A percentile compares a stretch with the other conserved stretches of the same genome.
Conservation (phyloP, 345 rosid genomes). For the Cardiospermum halicacabum region DNA sequence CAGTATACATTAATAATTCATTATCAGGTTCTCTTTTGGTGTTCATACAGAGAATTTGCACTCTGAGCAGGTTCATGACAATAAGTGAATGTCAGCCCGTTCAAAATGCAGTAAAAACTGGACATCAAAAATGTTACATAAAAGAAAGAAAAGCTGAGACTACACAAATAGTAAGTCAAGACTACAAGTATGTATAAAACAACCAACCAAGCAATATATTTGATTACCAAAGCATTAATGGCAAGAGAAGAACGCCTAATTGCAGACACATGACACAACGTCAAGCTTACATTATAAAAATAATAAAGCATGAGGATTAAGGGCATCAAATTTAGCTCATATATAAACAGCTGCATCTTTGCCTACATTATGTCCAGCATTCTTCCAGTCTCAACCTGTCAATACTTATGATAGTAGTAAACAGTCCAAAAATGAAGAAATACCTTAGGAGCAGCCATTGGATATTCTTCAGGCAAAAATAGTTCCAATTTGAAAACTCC, state of each 20-base stretch:
- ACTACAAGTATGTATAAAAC: not conserved
- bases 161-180: not conserved
- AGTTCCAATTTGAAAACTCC: constrained; percentile 99
- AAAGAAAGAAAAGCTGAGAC: not conserved
- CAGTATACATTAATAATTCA: not conserved
- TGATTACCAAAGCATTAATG: not conserved
- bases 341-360: not conserved
- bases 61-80: not conserved
- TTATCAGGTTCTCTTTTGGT: not conserved
- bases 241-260: not conserved
- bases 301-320: not conserved
- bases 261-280: not conserved
- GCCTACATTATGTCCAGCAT: not conserved
- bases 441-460: constrained; percentile 99
- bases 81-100: not conserved
- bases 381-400: not conserved
- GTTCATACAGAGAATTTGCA: not conserved
- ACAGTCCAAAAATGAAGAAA: constrained; percentile 1
- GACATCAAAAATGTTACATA: not conserved
- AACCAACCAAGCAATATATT: not conserved
- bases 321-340: not conserved
- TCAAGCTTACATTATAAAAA: not conserved
- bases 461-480: constrained; percentile 99
- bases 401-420: not conserved
- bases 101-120: not conserved